These are phyloP conservation scores for Leersia perrieri DNA, from an alignment of 176 grass and related monocot species.

Conservation along the genomic window DNA sequence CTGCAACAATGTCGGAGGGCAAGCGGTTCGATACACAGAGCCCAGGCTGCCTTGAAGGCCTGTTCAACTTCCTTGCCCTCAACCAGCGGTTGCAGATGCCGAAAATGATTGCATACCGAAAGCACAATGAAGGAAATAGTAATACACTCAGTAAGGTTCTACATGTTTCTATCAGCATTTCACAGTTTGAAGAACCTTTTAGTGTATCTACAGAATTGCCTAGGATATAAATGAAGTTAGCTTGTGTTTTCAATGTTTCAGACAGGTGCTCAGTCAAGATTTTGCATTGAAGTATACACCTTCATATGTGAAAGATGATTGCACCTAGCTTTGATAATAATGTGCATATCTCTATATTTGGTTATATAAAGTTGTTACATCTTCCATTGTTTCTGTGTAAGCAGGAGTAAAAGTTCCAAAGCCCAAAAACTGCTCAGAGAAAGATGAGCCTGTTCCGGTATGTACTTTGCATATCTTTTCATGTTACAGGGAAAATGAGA, in stretches of 20 bases:
- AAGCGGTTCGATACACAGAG: slow-evolving; percentile 19
- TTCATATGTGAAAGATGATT: not conserved
- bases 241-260: not conserved
- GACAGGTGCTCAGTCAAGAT: not conserved
- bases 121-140: slow-evolving; percentile 31
- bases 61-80: slow-evolving; percentile 65
- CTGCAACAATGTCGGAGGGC: slow-evolving; percentile 39
- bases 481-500: slow-evolving; percentile 4
- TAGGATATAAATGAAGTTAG: not conserved
- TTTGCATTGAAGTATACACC: not conserved
- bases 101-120: slow-evolving; percentile 45
- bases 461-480: slow-evolving; percentile 20
- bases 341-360: not conserved
- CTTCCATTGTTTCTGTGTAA: not conserved
- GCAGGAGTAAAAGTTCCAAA: slow-evolving; percentile 55
- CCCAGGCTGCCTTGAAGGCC: slow-evolving; percentile 53
- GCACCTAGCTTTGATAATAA: not conserved
- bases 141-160: slow-evolving; percentile 50
- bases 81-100: slow-evolving; percentile 46
- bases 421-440: slow-evolving; percentile 26
- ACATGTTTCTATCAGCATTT: slow-evolving; percentile 7
- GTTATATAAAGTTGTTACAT: not conserved
- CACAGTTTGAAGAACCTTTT: not conserved
- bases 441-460: slow-evolving; percentile 34
- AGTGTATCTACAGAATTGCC: not conserved